Evolutionary conservation across 1,284 basidiomycete species (phyloP).

Genomic region (Mycosarcoma mackinlayi): DNA sequence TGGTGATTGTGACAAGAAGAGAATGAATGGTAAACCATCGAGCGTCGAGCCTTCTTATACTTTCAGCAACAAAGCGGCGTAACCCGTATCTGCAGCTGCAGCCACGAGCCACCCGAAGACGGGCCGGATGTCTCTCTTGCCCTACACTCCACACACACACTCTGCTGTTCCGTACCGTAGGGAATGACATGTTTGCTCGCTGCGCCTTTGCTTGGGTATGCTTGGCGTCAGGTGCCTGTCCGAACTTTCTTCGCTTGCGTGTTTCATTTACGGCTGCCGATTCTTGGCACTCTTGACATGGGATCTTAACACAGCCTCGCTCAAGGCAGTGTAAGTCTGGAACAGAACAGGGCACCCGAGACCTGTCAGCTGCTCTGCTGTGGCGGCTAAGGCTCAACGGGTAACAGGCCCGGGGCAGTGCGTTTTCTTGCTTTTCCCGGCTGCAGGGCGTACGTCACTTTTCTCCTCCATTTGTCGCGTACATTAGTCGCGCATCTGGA

Average conservation of each 20-base stretch:
- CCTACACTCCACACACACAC: slow-evolving; percentile 1
- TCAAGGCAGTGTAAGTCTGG: slow-evolving; percentile 1
- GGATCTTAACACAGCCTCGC: background rate
- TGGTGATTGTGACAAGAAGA: background rate
- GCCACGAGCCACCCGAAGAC: background rate
- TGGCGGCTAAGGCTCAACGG: background rate
- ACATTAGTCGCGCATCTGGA: background rate
- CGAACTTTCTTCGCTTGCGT: no score
- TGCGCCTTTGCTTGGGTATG: no score
- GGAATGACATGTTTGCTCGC: background rate
- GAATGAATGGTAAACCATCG: no score
- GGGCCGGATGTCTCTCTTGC: no score
- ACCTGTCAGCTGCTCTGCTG: background rate
- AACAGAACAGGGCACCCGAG: no score
- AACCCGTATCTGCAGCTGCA: background rate
- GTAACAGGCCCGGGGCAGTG: background rate
- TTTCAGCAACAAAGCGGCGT: background rate
- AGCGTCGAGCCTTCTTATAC: slow-evolving; percentile 2
- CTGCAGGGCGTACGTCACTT: slow-evolving; percentile 8
- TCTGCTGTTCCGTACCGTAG: background rate
- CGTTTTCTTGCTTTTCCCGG: background rate
- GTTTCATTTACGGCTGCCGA: no score
- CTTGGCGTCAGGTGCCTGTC: slow-evolving; percentile 10
- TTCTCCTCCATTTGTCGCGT: slow-evolving; percentile 1
- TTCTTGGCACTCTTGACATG: slow-evolving; percentile 9